Conservation (phyloP, 2,329 filamentous ascomycete species). For the Fusarium sp. region DNA sequence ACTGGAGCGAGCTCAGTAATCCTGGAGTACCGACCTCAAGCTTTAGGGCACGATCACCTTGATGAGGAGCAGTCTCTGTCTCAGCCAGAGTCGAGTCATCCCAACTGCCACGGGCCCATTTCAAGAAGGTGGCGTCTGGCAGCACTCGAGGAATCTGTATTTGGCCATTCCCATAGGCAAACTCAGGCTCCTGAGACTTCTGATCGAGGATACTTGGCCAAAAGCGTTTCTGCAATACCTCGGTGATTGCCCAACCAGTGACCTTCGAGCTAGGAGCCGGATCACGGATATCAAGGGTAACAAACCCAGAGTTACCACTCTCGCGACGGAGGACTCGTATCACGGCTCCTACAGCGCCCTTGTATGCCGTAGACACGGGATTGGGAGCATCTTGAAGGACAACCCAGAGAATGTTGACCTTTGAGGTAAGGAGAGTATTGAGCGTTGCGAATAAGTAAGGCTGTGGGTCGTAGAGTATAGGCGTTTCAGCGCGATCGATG, state of each 20-base stretch:
- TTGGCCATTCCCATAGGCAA: background rate
- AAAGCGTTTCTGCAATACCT: background rate
- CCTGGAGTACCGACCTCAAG: background rate
- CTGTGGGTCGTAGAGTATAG: conserved; percentile 7
- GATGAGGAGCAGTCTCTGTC: conserved; percentile 1
- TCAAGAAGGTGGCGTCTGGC: conserved; percentile 4
- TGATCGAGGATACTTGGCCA: background rate
- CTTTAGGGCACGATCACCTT: background rate
- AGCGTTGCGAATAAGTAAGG: conserved; percentile 3
- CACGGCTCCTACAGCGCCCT: background rate
- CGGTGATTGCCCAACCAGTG: background rate
- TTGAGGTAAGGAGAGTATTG: conserved; percentile 4
- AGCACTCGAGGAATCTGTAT: conserved; percentile 1
- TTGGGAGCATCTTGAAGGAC: background rate
- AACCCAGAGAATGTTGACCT: conserved; percentile 3
- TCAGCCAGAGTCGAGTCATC: background rate
- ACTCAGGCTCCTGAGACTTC: conserved; percentile 2
- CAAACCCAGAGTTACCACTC: conserved; percentile 3
- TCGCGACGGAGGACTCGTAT: conserved; percentile 8
- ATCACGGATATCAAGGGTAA: conserved; percentile 5
- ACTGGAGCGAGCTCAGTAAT: background rate
- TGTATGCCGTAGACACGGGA: background rate
- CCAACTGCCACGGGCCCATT: conserved; percentile 13
- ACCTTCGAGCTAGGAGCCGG: background rate
- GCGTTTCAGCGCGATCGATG: background rate